Base-by-base conservation (phyloP, 1,284 basidiomycete species). In the Leccinum variabile region DNA sequence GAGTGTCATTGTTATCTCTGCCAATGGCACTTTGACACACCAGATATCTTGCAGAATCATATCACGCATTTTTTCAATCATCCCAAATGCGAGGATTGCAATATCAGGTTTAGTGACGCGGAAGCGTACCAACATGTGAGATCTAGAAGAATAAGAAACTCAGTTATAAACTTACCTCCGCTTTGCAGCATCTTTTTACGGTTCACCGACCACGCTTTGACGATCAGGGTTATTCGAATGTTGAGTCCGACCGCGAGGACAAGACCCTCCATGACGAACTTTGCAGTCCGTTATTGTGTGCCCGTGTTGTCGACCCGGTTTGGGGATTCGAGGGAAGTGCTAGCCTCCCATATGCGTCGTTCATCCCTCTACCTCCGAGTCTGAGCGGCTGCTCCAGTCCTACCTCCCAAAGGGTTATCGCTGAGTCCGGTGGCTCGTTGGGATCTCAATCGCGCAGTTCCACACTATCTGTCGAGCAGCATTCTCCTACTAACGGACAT, bases 21-120 rank as follows among this genome's bases (percentile, higher is more conserved):
- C 55, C 75, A 75, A 22, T 75, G 75, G 75, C 73, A 76, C 55
- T 77, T 75, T 60, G 75, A 75, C 44, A 66, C 66, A 11, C 61
- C 71, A 5, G 64, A 71, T 16, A 54, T 66, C 49, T 59, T 77
- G 44, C 72, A 67, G 13, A 74, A 69, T 56, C 75, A 75, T 53
- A 73, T 73, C 63, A 72, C 56, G 11, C 73, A 76, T 46, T 77
- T 75, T 49, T 72, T 66, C 53, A 75, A 68, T 54, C 75, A 74
- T 61, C 73, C 73, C 3, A 68, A 70, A 59, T 74, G 73, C 18
- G 61, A 64, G 54, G 66, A 65, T 41, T 74, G 75, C 30, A 58
- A 67, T 16, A 30, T 68, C 54, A 70, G 73, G 61, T 74, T 76
- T 59, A 44, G 65, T 25, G 75, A 77, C 41, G 62, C 64, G 33